These are phyloP conservation scores for Silene latifolia DNA, from an alignment of 148 eudicot genomes.

Conservation along the genomic window DNA sequence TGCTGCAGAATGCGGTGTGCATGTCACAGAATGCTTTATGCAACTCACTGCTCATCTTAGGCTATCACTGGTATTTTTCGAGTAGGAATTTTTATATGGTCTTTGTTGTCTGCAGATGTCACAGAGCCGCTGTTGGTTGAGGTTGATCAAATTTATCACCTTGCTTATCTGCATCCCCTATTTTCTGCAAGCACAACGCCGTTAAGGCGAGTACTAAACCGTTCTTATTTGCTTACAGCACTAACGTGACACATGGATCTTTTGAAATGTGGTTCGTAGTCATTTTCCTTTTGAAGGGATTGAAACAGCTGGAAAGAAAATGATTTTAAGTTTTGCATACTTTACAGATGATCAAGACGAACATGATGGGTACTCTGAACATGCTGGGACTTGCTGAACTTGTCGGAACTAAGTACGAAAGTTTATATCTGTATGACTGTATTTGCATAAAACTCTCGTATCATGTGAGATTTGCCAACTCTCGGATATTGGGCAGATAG, in stretches of 20 bases:
- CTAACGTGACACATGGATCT: too few relatives aligned
- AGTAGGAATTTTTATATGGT: neutral
- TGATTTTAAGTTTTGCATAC: too few relatives aligned
- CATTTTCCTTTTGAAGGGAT: too few relatives aligned
- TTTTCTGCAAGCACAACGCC: constrained; percentile 89
- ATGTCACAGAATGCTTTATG: neutral
- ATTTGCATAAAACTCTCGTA: too few relatives aligned
- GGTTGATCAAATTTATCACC: constrained; percentile 94
- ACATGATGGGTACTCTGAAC: constrained; percentile 89
- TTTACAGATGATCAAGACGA: too few relatives aligned
- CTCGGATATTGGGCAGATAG: too few relatives aligned
- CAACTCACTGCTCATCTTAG: too few relatives aligned
- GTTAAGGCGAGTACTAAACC: constrained; percentile 55
- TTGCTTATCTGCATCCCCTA: constrained; percentile 95
- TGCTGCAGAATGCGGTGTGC: neutral
- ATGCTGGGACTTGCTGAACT: constrained; percentile 97
- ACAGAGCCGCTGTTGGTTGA: constrained; percentile 79
- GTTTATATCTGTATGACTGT: neutral
- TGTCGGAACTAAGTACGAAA: constrained; percentile 78
- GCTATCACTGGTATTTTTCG: neutral
- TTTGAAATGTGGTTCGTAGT: too few relatives aligned
- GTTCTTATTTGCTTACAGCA: neutral
- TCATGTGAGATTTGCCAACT: too few relatives aligned
- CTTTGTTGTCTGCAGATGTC: constrained; percentile 50
- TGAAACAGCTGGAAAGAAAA: too few relatives aligned